Percentiles rank a stretch among this genome's conserved stretches.
These are phyloP conservation scores for Penicillium sp. DNA, from an alignment of 2,329 filamentous ascomycete genomes.

Conservation along the genomic window DNA sequence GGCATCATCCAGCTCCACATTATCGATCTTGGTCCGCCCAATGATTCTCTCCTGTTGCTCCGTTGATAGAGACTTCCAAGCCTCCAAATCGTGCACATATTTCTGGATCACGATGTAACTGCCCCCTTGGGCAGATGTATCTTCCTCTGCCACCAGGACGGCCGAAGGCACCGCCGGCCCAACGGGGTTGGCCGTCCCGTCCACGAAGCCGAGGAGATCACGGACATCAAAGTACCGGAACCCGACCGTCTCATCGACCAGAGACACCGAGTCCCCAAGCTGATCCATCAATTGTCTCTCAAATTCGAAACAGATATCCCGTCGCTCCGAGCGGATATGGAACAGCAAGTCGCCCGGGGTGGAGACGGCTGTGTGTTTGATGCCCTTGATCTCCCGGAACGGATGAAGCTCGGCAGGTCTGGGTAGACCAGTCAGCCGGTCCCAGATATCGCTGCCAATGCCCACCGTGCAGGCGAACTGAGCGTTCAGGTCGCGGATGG, in stretches of 20 bases:
- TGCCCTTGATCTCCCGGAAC: slow-evolving; percentile 52
- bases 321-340: slow-evolving; percentile 59
- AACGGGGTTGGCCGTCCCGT: slow-evolving; percentile 61
- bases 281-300: slow-evolving; percentile 56
- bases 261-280: slow-evolving; percentile 50
- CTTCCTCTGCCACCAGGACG: slow-evolving; percentile 47
- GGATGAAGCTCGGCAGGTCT: slow-evolving; percentile 56
- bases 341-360: slow-evolving; percentile 61
- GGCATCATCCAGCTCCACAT: slow-evolving; percentile 58
- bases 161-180: slow-evolving; percentile 47
- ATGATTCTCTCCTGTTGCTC: slow-evolving; percentile 60
- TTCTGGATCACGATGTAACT: slow-evolving; percentile 64
- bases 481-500: slow-evolving; percentile 51
- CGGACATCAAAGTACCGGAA: slow-evolving; percentile 63
- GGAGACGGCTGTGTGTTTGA: slow-evolving; percentile 54
- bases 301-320: slow-evolving; percentile 61
- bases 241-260: slow-evolving; percentile 57
- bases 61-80: slow-evolving; percentile 49
- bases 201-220: slow-evolving; percentile 61
- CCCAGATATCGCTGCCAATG: slow-evolving; percentile 57
- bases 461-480: slow-evolving; percentile 57
- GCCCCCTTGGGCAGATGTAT: slow-evolving; percentile 48
- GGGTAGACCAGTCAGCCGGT: slow-evolving; percentile 46
- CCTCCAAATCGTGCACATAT: slow-evolving; percentile 56
- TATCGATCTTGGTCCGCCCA: slow-evolving; percentile 60